Evolutionary conservation across 768 basidiomycete species (phyloP).

Genomic region (Lentinula raphanica): DNA sequence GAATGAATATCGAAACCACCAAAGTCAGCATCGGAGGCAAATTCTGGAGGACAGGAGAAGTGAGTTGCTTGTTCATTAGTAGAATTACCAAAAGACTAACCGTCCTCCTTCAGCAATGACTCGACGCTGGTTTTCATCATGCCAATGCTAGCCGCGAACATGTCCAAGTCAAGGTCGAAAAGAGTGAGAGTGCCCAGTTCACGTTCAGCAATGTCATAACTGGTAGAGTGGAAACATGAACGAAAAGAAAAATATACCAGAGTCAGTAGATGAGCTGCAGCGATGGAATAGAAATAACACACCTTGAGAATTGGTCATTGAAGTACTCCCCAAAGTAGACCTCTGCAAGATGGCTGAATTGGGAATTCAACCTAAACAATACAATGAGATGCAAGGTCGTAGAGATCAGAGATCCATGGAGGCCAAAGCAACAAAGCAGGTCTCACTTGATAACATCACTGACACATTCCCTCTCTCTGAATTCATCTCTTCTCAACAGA

Average conservation of each 20-base stretch:
- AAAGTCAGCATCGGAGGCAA: constrained; percentile 64
- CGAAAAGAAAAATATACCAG: no score
- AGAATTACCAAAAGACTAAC: constrained; percentile 34
- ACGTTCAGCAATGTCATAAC: constrained; percentile 86
- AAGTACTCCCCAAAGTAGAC: constrained; percentile 71
- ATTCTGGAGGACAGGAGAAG: background rate
- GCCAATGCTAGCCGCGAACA: constrained; percentile 88
- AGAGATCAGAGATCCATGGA: background rate
- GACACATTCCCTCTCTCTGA: constrained; percentile 91
- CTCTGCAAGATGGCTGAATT: constrained; percentile 89
- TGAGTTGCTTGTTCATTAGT: background rate
- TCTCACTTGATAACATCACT: constrained; percentile 82
- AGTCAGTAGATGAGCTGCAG: no score
- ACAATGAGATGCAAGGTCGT: background rate
- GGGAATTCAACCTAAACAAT: constrained; percentile 78
- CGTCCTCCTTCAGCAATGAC: constrained; percentile 71
- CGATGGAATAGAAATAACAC: background rate
- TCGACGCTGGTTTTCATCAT: constrained; percentile 83
- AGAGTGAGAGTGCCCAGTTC: constrained; percentile 78
- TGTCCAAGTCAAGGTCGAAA: constrained; percentile 90
- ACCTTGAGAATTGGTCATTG: background rate
- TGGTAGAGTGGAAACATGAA: constrained; percentile 19
- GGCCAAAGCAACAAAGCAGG: background rate
- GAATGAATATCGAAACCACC: constrained; percentile 69
- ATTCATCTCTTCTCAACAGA: constrained; percentile 79